phyloP scores from a whole-genome alignment of 192 early-diverging fungal genomes.

The Rhizophagus prolifer region DNA sequence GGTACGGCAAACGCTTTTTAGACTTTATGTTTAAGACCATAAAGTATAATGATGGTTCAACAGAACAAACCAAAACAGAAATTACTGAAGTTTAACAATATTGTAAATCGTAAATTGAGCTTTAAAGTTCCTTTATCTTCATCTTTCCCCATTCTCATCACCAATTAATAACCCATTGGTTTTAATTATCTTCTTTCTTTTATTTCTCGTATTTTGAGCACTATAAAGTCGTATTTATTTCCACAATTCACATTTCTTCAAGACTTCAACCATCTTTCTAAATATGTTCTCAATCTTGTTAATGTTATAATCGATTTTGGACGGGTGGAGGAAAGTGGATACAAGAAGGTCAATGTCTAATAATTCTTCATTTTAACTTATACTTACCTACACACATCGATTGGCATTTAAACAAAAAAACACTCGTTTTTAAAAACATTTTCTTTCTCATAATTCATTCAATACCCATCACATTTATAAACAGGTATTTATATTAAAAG shows the following conservation, averaged over 20 bases:
- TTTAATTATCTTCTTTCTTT: not conserved
- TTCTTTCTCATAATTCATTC: not conserved
- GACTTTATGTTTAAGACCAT: slow-evolving; percentile 66
- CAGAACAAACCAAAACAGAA: not conserved
- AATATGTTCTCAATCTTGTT: not conserved
- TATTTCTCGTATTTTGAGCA: not conserved
- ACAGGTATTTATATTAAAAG: not conserved
- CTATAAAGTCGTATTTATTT: not conserved
- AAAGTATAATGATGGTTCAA: slow-evolving; percentile 12
- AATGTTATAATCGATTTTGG: not conserved
- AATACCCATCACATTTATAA: not conserved
- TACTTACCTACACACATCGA: not conserved
- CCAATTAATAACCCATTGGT: not conserved
- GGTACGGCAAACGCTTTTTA: slow-evolving; percentile 89
- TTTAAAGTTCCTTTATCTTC: too few relatives aligned
- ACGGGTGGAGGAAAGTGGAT: not conserved
- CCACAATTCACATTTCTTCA: not conserved
- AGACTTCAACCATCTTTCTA: not conserved
- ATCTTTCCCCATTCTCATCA: not conserved
- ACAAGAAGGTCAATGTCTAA: not conserved
- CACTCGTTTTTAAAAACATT: not conserved
- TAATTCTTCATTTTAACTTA: not conserved
- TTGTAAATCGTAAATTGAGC: not conserved
- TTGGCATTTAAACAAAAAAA: not conserved
- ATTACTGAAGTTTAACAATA: not conserved